Evolutionary conservation across 1,139 yeast species (phyloP).

Genomic region (Saccharomyces uvarum): DNA sequence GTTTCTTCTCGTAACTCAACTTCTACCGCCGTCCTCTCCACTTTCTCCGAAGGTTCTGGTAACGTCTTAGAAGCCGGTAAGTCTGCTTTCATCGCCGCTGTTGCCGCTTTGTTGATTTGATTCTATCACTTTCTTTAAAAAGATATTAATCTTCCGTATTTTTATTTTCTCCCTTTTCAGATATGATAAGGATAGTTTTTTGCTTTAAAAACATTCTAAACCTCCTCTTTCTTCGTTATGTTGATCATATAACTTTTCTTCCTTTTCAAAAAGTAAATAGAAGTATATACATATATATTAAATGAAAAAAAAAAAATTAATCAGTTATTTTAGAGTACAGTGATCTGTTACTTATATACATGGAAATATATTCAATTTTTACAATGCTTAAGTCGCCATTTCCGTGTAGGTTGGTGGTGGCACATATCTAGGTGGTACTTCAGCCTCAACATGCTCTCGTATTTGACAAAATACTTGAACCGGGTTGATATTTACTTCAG

Average conservation of each 20-base stretch:
- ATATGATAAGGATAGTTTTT: neutral
- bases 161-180: neutral
- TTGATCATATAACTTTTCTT: neutral
- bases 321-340: neutral
- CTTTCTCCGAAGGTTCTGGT: conserved; percentile 28
- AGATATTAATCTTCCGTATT: neutral
- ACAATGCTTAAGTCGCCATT: neutral
- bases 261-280: neutral
- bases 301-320: neutral
- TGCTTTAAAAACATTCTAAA: neutral
- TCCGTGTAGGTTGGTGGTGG: conserved; percentile 12
- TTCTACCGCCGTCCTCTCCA: conserved; percentile 11
- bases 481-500: conserved; percentile 21
- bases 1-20: conserved; percentile 4
- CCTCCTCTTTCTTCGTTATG: neutral
- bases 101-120: conserved; percentile 31
- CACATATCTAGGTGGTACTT: conserved; percentile 16
- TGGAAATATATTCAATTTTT: neutral
- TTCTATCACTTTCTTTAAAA: neutral
- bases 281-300: neutral
- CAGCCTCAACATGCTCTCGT: conserved; percentile 7
- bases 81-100: conserved; percentile 30
- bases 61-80: conserved; percentile 25
- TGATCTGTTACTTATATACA: neutral
- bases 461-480: conserved; percentile 20